phyloP scores from a whole-genome alignment of 1,139 yeast species.

The Sugiyamaella pinicola region DNA sequence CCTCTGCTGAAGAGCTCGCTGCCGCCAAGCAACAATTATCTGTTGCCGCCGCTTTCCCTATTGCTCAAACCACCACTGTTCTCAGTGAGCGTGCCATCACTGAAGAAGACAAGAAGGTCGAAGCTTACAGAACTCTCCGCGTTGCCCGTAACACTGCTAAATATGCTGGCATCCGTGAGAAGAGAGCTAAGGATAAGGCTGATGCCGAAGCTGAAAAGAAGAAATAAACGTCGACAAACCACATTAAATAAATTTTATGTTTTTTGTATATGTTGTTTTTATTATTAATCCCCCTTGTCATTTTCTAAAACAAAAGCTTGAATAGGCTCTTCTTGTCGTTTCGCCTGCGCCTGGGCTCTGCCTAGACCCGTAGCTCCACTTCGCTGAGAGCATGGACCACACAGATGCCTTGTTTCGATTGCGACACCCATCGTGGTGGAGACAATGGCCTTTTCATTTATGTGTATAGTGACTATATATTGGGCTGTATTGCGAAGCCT shows the following conservation, averaged over 20 bases:
- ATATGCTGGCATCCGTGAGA: constrained; percentile 93
- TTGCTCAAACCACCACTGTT: constrained; percentile 74
- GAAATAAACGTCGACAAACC: constrained; percentile 56
- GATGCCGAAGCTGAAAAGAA: constrained; percentile 99
- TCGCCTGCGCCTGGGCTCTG: constrained; percentile 1
- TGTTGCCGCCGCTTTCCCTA: constrained; percentile 86
- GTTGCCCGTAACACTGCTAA: constrained; percentile 92
- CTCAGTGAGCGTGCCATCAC: constrained; percentile 89
- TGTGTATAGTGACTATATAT: too few relatives aligned
- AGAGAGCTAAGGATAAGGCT: constrained; percentile 96
- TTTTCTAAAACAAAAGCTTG: constrained; percentile 5
- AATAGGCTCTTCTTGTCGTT: background rate
- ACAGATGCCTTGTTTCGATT: too few relatives aligned
- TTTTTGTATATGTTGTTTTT: constrained; percentile 16
- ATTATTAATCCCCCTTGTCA: constrained; percentile 17
- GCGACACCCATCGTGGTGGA: too few relatives aligned
- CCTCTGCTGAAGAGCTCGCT: constrained; percentile 69
- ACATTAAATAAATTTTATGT: constrained; percentile 15
- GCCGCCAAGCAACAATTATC: constrained; percentile 72
- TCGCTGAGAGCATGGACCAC: background rate
- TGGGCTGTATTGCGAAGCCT: too few relatives aligned
- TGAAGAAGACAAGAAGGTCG: constrained; percentile 65
- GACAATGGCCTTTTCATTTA: too few relatives aligned
- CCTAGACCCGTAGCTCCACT: background rate
- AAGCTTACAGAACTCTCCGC: constrained; percentile 93